Base-by-base conservation (phyloP, 768 basidiomycete species). In the Candolleomyces aberdarensis region DNA sequence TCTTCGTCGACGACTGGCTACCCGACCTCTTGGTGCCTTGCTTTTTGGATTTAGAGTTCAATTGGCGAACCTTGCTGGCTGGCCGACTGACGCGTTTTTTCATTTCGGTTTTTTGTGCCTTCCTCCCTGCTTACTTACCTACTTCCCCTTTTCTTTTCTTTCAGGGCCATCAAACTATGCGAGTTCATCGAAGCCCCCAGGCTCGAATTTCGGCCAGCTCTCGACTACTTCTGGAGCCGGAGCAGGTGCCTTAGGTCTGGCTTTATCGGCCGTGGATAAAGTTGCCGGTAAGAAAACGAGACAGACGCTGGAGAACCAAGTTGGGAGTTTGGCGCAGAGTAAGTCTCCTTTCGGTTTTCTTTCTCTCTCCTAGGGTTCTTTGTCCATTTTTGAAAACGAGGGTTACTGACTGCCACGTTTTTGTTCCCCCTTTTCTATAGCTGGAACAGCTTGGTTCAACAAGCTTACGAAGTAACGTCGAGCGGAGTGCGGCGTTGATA, bases 271-370 rank as follows among this genome's bases (percentile, higher is more conserved):
- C n/a, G 76, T 88, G 19, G 85, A 86, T 67, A 82, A 77, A 60
- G 70, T 86, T 32, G 83, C 83, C 17, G 85, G 86, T 3, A 76
- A 74, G 64, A 79, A 78, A 58, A 80, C 78, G 47, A 71, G 81
- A 44, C 69, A 71, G 39, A 84, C 83, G 65, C 61, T 87, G 46
- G 84, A 85, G 63, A 76, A 72, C 48, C 71, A 67, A 56, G 73
- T 85, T 14, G 78, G 74, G 60, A 74, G 63, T 61, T 64, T 87
- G 48, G 77, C 83, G 26, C 79, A 83, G 50, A 78, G 86, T 88
- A 65, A 68, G 85, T 81, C 53, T 31, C 49, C 22, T 51, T 53
- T 56, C 3, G 26, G 36, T 60, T 59, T 56, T 36, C 56, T 58
- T 53, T 29, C 57, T 54, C 64, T 40, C 19, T 63, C 44, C 40